A percentile compares a stretch with the other conserved stretches of the same genome.
Evolutionary conservation across 805 yeast genomes (phyloP).

Genomic region (Saccharomyces paradoxus): DNA sequence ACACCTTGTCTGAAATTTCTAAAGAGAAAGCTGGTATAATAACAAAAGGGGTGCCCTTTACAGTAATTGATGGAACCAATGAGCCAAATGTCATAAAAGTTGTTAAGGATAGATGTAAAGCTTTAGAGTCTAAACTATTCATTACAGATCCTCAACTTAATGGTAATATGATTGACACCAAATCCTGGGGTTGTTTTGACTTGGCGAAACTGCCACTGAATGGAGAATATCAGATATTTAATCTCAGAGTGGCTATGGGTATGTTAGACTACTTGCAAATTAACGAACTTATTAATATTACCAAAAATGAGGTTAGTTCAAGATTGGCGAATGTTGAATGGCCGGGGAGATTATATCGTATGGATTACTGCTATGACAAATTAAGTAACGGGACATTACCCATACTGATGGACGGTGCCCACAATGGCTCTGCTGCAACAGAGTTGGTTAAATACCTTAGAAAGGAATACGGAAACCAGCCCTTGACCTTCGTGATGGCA

Average conservation of each 20-base stretch:
- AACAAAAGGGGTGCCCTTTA: conserved; percentile 38
- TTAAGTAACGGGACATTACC: conserved; percentile 13
- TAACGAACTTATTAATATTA: conserved; percentile 22
- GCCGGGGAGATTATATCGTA: conserved; percentile 80
- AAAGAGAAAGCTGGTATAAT: conserved; percentile 81
- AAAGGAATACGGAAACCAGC: conserved; percentile 14
- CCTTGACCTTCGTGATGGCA: conserved; percentile 53
- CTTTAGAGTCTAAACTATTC: conserved; percentile 24
- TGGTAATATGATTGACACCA: conserved; percentile 14
- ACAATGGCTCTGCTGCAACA: conserved; percentile 77
- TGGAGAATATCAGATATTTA: conserved; percentile 67
- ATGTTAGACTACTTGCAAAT: conserved; percentile 37
- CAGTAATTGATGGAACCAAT: conserved; percentile 69
- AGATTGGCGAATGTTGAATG: conserved; percentile 57
- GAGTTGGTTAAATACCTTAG: conserved; percentile 54
- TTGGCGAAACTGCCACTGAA: conserved; percentile 44
- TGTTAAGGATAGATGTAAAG: conserved; percentile 34
- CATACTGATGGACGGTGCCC: conserved; percentile 81
- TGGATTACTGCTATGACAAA: conserved; percentile 27
- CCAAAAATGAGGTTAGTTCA: conserved; percentile 30
- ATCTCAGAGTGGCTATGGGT: conserved; percentile 58
- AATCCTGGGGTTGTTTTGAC: conserved; percentile 26
- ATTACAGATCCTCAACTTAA: conserved; percentile 14
- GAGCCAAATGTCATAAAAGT: conserved; percentile 40
- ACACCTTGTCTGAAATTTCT: conserved; percentile 58